phyloP scores from a whole-genome alignment of 169 alveolate species.

The Cytauxzoon felis region DNA sequence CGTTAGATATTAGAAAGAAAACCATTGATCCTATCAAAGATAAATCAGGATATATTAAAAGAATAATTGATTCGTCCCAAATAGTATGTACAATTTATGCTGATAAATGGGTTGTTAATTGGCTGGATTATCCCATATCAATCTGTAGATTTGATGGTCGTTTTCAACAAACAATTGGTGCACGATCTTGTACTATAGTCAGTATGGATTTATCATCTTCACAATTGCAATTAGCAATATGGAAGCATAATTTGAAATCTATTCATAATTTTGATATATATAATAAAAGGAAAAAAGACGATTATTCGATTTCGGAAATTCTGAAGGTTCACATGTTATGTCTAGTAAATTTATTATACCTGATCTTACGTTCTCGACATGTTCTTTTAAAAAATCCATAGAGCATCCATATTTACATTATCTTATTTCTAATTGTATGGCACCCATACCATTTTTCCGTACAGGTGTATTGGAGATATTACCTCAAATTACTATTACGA shows the following conservation, averaged over 20 bases:
- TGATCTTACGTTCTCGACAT: slow-evolving; percentile 48
- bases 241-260: slow-evolving; percentile 33
- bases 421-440: slow-evolving; percentile 72
- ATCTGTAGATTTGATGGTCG: slow-evolving; percentile 58
- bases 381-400: slow-evolving; percentile 51
- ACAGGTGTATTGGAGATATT: slow-evolving; percentile 76
- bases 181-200: slow-evolving; percentile 40
- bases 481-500: slow-evolving; percentile 71
- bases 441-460: slow-evolving; percentile 81
- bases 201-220: slow-evolving; percentile 52
- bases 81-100: slow-evolving; percentile 36
- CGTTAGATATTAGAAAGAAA: slow-evolving; percentile 36
- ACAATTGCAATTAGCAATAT: slow-evolving; percentile 41
- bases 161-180: slow-evolving; percentile 50
- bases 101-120: slow-evolving; percentile 57
- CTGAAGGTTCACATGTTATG: slow-evolving; percentile 37
- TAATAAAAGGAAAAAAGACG: slow-evolving; percentile 11
- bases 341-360: slow-evolving; percentile 46
- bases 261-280: slow-evolving; percentile 34
- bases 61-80: slow-evolving; percentile 55
- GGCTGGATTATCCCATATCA: slow-evolving; percentile 58
- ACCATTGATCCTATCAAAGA: slow-evolving; percentile 52
- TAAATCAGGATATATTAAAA: slow-evolving; percentile 7
- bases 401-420: slow-evolving; percentile 71
- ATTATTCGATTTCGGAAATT: slow-evolving; percentile 13